phyloP scores from a whole-genome alignment of 371 early-diverging fungal genomes.

The Rhizopus sp. region DNA sequence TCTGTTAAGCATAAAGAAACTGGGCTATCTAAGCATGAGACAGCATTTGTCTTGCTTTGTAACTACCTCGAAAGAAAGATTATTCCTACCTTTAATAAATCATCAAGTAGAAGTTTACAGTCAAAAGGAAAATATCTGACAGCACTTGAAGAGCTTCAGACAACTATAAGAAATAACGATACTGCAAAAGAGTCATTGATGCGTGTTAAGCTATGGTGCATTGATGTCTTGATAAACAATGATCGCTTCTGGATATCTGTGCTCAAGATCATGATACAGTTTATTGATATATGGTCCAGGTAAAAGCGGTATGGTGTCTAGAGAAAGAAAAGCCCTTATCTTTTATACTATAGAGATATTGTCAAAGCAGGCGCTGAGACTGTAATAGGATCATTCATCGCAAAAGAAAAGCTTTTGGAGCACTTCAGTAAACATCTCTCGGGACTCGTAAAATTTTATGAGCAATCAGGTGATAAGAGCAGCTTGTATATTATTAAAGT shows the following conservation, averaged over 20 bases:
- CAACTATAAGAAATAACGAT: background rate
- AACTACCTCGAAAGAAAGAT: background rate
- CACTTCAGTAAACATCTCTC: background rate
- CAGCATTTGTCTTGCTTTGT: background rate
- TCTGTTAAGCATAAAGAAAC: background rate
- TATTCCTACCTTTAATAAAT: no score
- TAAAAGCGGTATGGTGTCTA: slow-evolving; percentile 5
- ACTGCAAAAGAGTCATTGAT: background rate
- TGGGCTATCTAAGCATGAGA: background rate
- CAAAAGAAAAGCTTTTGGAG: no score
- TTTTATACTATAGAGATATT: slow-evolving; percentile 17
- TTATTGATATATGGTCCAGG: slow-evolving; percentile 39
- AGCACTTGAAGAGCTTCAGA: background rate
- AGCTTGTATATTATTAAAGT: no score
- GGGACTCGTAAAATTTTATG: slow-evolving; percentile 18
- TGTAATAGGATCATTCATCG: background rate
- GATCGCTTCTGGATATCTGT: slow-evolving; percentile 28
- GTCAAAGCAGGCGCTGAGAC: slow-evolving; percentile 6
- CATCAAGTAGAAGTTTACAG: background rate
- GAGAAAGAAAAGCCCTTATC: background rate
- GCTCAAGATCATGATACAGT: slow-evolving; percentile 29
- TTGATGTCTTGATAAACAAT: slow-evolving; percentile 9
- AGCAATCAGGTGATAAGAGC: background rate
- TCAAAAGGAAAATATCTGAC: background rate
- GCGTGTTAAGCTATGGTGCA: slow-evolving; percentile 20